These are phyloP conservation scores for Hericium coralloides DNA, from an alignment of 768 basidiomycete species.

Conservation along the genomic window DNA sequence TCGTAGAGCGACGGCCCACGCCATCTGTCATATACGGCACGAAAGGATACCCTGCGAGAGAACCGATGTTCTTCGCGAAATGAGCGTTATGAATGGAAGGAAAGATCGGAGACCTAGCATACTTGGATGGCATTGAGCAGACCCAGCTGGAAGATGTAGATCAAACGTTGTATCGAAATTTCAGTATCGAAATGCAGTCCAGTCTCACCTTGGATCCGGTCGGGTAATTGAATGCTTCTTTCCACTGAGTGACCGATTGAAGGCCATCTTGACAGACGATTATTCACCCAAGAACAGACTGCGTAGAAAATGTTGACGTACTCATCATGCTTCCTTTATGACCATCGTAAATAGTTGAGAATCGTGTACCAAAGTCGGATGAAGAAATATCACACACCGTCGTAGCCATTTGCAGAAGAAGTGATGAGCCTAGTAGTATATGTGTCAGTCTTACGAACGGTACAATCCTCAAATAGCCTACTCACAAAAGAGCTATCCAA, in stretches of 20 bases:
- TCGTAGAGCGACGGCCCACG: conserved; percentile 21
- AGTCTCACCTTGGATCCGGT: conserved; percentile 7
- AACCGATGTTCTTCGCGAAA: conserved; percentile 20
- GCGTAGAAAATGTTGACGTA: not conserved
- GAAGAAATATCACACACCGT: conserved; percentile 6
- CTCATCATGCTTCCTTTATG: conserved; percentile 16
- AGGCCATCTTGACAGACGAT: conserved; percentile 15
- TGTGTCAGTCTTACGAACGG: not conserved
- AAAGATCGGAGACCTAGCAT: conserved; percentile 36
- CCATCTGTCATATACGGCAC: conserved; percentile 24
- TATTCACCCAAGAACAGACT: not conserved
- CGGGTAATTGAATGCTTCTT: conserved; percentile 20
- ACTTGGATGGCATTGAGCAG: conserved; percentile 24
- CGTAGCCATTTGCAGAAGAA: conserved; percentile 26
- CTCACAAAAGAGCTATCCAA: conserved; percentile 16
- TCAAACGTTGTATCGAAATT: no score
- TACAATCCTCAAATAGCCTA: not conserved
- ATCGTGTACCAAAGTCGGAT: not conserved
- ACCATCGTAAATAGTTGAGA: not conserved
- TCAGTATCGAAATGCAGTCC: no score
- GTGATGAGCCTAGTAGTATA: conserved; percentile 20
- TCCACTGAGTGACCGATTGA: conserved; percentile 23
- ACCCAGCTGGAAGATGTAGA: conserved; percentile 14
- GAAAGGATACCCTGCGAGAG: conserved; percentile 19
- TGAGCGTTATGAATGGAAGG: not conserved